A percentile compares a stretch with the other conserved stretches of the same genome.
Evolutionary conservation across 331 rosid species (phyloP).

Genomic region (Telfairia occidentalis): DNA sequence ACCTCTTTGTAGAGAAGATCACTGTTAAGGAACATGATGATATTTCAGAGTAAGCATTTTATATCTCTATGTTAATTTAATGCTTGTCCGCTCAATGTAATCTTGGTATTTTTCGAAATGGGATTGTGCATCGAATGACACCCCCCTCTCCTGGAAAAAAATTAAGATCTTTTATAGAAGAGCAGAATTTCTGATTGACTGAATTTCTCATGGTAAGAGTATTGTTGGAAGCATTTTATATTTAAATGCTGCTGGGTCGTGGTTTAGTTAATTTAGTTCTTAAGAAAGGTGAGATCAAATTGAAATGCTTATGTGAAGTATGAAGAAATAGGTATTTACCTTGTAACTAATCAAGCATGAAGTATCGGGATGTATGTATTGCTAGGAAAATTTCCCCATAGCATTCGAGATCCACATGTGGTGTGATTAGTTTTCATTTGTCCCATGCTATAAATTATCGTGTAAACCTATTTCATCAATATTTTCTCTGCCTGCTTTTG

Average conservation of each 20-base stretch:
- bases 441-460: background rate
- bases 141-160: background rate
- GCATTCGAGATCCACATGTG: background rate
- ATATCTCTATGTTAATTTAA: background rate
- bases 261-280: background rate
- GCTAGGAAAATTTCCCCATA: background rate
- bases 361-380: background rate
- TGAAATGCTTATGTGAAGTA: constrained; percentile 3
- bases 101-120: background rate
- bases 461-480: background rate
- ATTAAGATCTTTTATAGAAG: background rate
- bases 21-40: constrained; percentile 40
- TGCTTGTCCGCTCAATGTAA: background rate
- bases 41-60: constrained; percentile 30
- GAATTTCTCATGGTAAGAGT: background rate
- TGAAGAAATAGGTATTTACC: background rate
- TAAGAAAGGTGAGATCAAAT: background rate
- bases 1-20: constrained; percentile 48
- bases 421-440: background rate
- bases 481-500: background rate
- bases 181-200: background rate
- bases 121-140: background rate
- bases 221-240: background rate
- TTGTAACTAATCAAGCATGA: background rate
- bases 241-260: background rate